Base-by-base conservation (phyloP, 345 rosid genomes). In the Raphanus sativus region DNA sequence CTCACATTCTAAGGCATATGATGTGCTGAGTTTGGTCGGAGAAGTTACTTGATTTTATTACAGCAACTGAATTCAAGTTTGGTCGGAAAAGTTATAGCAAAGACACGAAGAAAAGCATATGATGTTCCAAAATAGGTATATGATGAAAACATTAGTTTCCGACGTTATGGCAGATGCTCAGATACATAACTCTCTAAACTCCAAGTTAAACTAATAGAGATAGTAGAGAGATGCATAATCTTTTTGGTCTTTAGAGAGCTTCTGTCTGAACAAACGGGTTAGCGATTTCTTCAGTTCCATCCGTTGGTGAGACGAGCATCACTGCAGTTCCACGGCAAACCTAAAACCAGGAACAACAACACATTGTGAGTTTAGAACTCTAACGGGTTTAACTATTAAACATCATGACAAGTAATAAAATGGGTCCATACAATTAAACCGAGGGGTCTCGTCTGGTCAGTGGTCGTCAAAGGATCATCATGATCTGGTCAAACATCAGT, bases 321-420 rank as follows among this genome's bases (percentile, higher is more conserved):
- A 95, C 99, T 0, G 99, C 98, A 32, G 99, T 93, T 81, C 98
- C 99, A 72, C 99, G 86, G 76, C 98, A 95, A 33, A 95, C 89
- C 99, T 95, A 84, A 25, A 32, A 10, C 36, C 83, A 81, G 26
- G 26, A 50, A 10, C 42, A 34, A 29, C n/a, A 75, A 28, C 1
- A 73, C 33, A 34, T 8, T 6, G n/a, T 13, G 28, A 28, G 60
- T 66, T 71, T 3, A 72, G 64, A 66, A 33, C 4, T 28, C 52
- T 70, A 4, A 30, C 2, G 40, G 15, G 34, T 25, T 67, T 15
- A 28, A 28, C 30, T 28, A 28, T 28, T 3, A 28, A 28, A 28
- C 21, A 21, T 21, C 21, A 21, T 21, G 21, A 21, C 30, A 28
- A 28, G 30, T 28, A 28, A 28, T 3, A 28, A 3, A 8, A 28